Evolutionary conservation across 768 basidiomycete genomes (phyloP).

Genomic region (Leccinum uliginosum): DNA sequence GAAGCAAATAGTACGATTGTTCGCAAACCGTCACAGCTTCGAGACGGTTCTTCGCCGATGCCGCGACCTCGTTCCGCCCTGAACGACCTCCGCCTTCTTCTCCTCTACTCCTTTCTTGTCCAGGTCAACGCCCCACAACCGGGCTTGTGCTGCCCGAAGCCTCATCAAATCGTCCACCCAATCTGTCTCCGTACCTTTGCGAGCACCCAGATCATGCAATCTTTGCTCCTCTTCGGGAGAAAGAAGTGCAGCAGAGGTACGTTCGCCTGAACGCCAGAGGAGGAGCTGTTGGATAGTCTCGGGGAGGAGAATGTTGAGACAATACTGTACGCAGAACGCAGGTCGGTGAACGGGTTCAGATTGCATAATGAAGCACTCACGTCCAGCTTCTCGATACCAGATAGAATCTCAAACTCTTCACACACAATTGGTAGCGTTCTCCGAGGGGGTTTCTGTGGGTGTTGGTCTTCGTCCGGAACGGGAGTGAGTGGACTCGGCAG

Average conservation of each 20-base stretch:
- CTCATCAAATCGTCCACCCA: constrained; percentile 65
- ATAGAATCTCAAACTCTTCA: constrained; percentile 41
- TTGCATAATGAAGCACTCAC: constrained; percentile 29
- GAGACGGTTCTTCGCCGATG: constrained; percentile 20
- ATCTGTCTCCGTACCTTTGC: constrained; percentile 50
- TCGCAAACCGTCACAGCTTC: constrained; percentile 11
- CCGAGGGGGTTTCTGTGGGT: neutral
- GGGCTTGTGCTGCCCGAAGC: constrained; percentile 34
- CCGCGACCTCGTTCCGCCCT: constrained; percentile 30
- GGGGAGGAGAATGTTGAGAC: constrained; percentile 64
- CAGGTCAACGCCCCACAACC: constrained; percentile 33
- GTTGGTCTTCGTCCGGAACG: constrained; percentile 10
- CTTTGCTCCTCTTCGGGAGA: constrained; percentile 49
- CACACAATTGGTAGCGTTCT: constrained; percentile 31
- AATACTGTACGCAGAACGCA: constrained; percentile 46
- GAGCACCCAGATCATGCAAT: constrained; percentile 47
- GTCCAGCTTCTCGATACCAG: constrained; percentile 47
- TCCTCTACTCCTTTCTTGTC: constrained; percentile 23
- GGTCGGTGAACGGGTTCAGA: neutral
- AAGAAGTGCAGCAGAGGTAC: constrained; percentile 47
- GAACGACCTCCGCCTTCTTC: constrained; percentile 13
- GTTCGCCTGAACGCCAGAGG: constrained; percentile 65
- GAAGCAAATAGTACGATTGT: constrained; percentile 2
- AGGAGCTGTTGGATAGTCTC: constrained; percentile 70
- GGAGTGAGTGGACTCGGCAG: constrained; percentile 23